Conservation (phyloP, 139 green algal species). For the Mychonastes homosphaera region DNA sequence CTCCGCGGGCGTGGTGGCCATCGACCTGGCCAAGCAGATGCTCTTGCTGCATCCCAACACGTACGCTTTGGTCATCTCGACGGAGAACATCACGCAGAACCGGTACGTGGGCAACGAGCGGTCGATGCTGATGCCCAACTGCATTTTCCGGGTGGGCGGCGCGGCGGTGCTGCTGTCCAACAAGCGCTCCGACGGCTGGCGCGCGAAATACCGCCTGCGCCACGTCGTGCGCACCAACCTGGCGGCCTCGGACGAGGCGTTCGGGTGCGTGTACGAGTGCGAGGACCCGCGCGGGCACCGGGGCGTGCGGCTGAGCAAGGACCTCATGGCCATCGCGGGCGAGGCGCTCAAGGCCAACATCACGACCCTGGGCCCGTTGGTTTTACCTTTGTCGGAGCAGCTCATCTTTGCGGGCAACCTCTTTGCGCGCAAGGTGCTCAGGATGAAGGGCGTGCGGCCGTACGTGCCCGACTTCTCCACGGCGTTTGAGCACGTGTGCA, state of each 20-base stretch:
- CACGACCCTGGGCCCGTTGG: slow-evolving; percentile 80
- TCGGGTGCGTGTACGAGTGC: slow-evolving; percentile 71
- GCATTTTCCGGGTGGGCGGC: slow-evolving; percentile 88
- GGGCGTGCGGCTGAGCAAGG: slow-evolving; percentile 76
- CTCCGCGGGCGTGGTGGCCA: slow-evolving; percentile 24
- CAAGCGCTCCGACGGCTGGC: slow-evolving; percentile 5
- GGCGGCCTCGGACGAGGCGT: slow-evolving; percentile 75
- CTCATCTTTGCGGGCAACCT: slow-evolving; percentile 83
- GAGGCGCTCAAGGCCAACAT: slow-evolving; percentile 78
- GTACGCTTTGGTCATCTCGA: slow-evolving; percentile 81
- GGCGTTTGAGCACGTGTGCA: slow-evolving; percentile 95
- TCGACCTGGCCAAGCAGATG: slow-evolving; percentile 83
- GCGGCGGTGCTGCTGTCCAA: slow-evolving; percentile 82
- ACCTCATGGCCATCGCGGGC: slow-evolving; percentile 86
- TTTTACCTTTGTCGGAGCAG: slow-evolving; percentile 76
- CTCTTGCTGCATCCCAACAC: slow-evolving; percentile 67
- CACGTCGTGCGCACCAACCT: slow-evolving; percentile 81
- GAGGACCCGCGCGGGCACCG: slow-evolving; percentile 53
- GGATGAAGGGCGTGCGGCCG: slow-evolving; percentile 23
- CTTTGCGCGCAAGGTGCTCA: slow-evolving; percentile 58
- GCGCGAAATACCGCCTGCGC: slow-evolving; percentile 44
- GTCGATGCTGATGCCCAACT: slow-evolving; percentile 96
- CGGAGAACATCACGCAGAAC: slow-evolving; percentile 96
- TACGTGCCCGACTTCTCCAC: slow-evolving; percentile 97
- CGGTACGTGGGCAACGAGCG: slow-evolving; percentile 71